Conservation (phyloP, 176 grass and related monocot genomes). For the Rhipidocladum racemiflorum region DNA sequence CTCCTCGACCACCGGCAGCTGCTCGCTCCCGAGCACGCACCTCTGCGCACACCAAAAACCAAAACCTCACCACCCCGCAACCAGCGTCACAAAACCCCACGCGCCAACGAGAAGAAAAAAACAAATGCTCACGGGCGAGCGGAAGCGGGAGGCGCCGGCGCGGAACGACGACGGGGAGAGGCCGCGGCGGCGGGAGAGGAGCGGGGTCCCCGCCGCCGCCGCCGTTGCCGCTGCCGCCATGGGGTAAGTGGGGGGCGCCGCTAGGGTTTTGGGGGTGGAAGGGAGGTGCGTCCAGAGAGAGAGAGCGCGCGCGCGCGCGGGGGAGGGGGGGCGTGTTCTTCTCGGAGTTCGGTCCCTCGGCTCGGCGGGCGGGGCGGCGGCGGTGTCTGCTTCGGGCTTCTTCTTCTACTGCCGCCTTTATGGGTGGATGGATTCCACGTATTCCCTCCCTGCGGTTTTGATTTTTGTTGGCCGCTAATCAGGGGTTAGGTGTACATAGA, state of each 20-base stretch:
- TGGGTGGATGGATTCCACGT: not conserved
- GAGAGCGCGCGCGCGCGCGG: not conserved
- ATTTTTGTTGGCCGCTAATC: not conserved
- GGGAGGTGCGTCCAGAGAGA: not conserved
- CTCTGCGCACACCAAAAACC: slow-evolving; percentile 11
- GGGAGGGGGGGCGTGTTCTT: not conserved
- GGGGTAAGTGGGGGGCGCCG: not conserved
- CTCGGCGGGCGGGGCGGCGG: not conserved
- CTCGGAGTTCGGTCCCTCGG: slow-evolving; percentile 29
- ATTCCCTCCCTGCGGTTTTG: not conserved
- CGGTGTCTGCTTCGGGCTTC: not conserved
- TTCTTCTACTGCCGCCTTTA: not conserved
- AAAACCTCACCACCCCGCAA: not conserved
- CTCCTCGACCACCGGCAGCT: slow-evolving; percentile 30
- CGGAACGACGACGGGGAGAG: slow-evolving; percentile 6
- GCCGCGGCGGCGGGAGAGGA: slow-evolving; percentile 22
- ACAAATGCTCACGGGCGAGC: slow-evolving; percentile 43
- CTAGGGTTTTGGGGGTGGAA: slow-evolving; percentile 19
- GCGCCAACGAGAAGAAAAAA: not conserved
- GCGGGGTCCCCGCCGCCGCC: slow-evolving; percentile 8
- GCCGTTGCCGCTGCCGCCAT: slow-evolving; percentile 45
- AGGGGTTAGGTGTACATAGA: not conserved
- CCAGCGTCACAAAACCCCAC: not conserved
- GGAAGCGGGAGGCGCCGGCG: slow-evolving; percentile 31
- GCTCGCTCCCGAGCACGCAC: slow-evolving; percentile 43